Percentiles rank a stretch among this genome's conserved stretches.
Evolutionary conservation across 768 basidiomycete genomes (phyloP).

Genomic region (Trametes meyenii): DNA sequence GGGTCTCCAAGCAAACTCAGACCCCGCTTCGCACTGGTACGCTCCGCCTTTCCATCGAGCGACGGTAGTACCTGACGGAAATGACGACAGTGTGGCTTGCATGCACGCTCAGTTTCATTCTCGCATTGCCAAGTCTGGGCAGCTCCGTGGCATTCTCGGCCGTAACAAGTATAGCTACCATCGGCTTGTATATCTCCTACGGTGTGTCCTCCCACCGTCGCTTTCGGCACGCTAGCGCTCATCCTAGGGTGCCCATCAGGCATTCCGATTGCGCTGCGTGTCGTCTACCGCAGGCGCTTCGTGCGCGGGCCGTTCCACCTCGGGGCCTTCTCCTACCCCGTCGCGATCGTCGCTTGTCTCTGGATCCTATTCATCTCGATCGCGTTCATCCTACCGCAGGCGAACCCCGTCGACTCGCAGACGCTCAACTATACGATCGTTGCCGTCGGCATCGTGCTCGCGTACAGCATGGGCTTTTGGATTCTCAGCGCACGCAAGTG

Average conservation of each 20-base stretch:
- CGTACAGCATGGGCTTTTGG: conserved; percentile 72
- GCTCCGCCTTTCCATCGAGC: background rate
- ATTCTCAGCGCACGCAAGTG: conserved; percentile 68
- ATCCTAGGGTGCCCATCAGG: conserved; percentile 30
- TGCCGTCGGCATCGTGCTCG: conserved; percentile 72
- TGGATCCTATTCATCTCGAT: conserved; percentile 79
- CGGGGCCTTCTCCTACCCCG: conserved; percentile 60
- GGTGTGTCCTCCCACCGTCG: conserved; percentile 38
- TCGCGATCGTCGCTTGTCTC: conserved; percentile 55
- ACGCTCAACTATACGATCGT: conserved; percentile 78
- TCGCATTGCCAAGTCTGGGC: conserved; percentile 74
- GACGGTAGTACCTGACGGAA: background rate
- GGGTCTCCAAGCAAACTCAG: conserved; percentile 58
- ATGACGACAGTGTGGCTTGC: conserved; percentile 69
- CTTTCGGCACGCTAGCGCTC: background rate
- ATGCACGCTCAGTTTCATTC: conserved; percentile 72
- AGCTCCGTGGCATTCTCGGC: conserved; percentile 69
- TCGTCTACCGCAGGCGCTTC: conserved; percentile 62
- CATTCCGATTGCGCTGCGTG: conserved; percentile 70
- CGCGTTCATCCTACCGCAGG: conserved; percentile 71
- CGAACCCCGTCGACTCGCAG: conserved; percentile 69
- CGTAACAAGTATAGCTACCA: conserved; percentile 64
- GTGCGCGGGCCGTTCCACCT: conserved; percentile 74
- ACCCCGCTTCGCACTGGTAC: conserved; percentile 72
- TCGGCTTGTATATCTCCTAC: conserved; percentile 78